Evolutionary conservation across 78 protist genomes (phyloP), one percentile per base, ranked within the genome.

Genomic region (Andalucia godoyi): DNA sequence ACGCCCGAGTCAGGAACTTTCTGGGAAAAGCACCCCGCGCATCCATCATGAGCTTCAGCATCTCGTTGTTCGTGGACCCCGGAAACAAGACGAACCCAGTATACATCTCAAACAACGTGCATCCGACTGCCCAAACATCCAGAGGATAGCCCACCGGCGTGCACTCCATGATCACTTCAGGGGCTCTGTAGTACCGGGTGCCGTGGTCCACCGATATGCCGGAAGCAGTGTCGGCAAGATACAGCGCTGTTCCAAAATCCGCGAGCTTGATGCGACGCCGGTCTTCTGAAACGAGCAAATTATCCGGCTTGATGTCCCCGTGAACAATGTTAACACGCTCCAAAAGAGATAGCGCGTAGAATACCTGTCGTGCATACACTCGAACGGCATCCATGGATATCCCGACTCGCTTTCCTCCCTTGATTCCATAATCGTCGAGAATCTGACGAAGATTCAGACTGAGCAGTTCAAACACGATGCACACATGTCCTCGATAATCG

Each of bases 161-260:
- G 29, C 69, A 50, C 37, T 46, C 41, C 12, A 63, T 43, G n/a
- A n/a, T n/a, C 33, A 63, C 42, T 13, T 63, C 69, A 7, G 69
- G 69, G 21, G 69, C 27, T 23, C 69, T 37, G 69, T 63, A 63
- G 57, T 38, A 63, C 40, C 69, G 46, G 33, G 69, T 46, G 23
- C 13, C 42, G 42, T 46, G 6, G 69, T 63, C 33, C 7, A 49
- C 12, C 18, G 40, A 4, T 50, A 54, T 46, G 12, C 69, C 69
- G 40, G 46, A 63, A n/a, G 41, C 69, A 25, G 41, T 15, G 34
- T n/a, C n/a, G 23, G 12, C 42, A 32, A 63, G 6, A 54, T 63
- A 51, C 7, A 49, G 13, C 18, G 40, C 4, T 50, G 69, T 46
- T 5, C 69, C 69, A 25, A 63, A 63, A n/a, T 63, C 69, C 32